Evolutionary conservation across 441 rosid genomes (phyloP).

Genomic region (Sinapis alba): DNA sequence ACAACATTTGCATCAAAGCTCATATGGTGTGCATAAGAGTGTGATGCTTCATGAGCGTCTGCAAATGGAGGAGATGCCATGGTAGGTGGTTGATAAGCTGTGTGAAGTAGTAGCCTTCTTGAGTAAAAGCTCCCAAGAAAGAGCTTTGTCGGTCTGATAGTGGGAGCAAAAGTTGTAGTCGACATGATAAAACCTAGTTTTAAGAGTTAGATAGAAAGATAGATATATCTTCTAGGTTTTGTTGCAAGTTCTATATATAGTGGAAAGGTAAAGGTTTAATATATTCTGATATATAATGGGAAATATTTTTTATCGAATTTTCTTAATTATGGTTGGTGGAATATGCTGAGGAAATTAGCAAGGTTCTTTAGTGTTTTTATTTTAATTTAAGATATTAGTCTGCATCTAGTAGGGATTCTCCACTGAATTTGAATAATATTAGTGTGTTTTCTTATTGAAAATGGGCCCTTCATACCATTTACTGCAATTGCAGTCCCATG

Average conservation of each 20-base stretch:
- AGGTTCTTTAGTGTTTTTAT: constrained; percentile 14
- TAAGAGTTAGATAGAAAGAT: constrained; percentile 28
- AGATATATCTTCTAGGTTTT: constrained; percentile 36
- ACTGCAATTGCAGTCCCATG: constrained; percentile 40
- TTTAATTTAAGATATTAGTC: constrained; percentile 21
- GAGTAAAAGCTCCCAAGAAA: constrained; percentile 55
- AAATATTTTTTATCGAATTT: constrained; percentile 31
- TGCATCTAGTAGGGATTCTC: constrained; percentile 39
- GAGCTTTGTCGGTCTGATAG: too few species aligned
- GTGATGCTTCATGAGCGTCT: constrained; percentile 25
- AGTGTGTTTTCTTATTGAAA: constrained; percentile 45
- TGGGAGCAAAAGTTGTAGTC: constrained; percentile 41
- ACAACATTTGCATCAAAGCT: constrained; percentile 52
- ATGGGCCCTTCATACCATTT: constrained; percentile 52
- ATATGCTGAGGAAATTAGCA: constrained; percentile 41
- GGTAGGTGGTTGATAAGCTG: constrained; percentile 38
- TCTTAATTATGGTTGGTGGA: constrained; percentile 40
- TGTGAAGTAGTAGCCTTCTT: constrained; percentile 61
- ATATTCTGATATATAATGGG: constrained; percentile 27
- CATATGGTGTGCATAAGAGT: constrained; percentile 21
- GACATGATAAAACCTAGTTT: constrained; percentile 48
- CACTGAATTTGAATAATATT: constrained; percentile 33
- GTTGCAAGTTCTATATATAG: constrained; percentile 48
- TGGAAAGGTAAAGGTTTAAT: constrained; percentile 34
- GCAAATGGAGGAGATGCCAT: constrained; percentile 40